Evolutionary conservation across 2,329 filamentous ascomycete genomes (phyloP), one percentile per base, ranked within the genome.

Genomic region (Alternaria triticimaculans): DNA sequence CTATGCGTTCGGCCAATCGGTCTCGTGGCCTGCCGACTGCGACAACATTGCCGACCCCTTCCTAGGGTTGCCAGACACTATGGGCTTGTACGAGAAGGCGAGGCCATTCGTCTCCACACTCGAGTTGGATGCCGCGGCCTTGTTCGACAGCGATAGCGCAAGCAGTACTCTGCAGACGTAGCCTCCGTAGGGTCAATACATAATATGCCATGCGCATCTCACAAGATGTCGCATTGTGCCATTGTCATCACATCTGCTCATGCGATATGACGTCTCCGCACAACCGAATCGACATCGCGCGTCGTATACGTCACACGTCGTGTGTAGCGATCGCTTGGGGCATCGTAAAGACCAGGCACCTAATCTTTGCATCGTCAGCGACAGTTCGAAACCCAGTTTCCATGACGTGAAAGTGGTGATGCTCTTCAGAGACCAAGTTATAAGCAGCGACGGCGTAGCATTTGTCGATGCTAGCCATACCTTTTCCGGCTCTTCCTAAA

Each of bases 401-500:
- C 6, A 46, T 10, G 6, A 41, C 50, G 20, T 30, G 33, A 14
- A 46, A 55, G 23, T 41, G 63, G 44, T 41, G 18, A 45, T 44
- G 72, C 73, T 80, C 73, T 68, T 82, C 80, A 82, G 80, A 78
- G 74, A 82, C 81, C 81, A 76, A 74, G 69, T 79, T 82, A 80
- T 84, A 84, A 84, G 82, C 82, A 84, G 78, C 82, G 82, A 83
- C 82, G 74, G 78, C 80, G 76, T 75, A 79, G 77, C 77, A 83
- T 83, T 76, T 83, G 81, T 80, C 81, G 82, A 83, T 83, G 78
- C 82, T 78, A 79, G 80, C 80, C 80, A 80, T 83, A 79, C 81
- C 82, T 84, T 82, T 83, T 84, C 80, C 83, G 83, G 83, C 83
- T 84, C 83, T 84, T 84, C 83, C 83, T 84, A 83, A 76, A 77